These are phyloP conservation scores for Fusarium vanettenii DNA, from an alignment of 2,329 filamentous ascomycete genomes.

Conservation along the genomic window DNA sequence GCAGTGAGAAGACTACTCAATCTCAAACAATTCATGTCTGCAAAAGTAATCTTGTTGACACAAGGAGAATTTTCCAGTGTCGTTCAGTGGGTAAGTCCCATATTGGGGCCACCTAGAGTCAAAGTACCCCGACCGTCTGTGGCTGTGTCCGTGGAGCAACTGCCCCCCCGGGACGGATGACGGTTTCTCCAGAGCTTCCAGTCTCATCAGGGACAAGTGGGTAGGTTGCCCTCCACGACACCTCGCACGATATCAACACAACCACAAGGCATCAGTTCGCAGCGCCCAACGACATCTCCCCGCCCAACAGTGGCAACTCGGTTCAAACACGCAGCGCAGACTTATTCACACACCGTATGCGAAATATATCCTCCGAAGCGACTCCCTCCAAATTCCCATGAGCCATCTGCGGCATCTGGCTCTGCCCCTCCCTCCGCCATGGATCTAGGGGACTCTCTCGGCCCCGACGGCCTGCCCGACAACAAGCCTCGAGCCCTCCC, in stretches of 20 bases:
- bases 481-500: slow-evolving; percentile 70
- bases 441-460: slow-evolving; percentile 67
- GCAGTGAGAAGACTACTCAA: slow-evolving; percentile 27
- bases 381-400: slow-evolving; percentile 44
- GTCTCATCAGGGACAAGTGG: slow-evolving; percentile 39
- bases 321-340: not conserved
- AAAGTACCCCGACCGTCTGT: slow-evolving; percentile 28
- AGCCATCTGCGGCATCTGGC: slow-evolving; percentile 46
- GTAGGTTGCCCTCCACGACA: slow-evolving; percentile 38
- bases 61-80: not conserved
- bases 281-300: slow-evolving; percentile 11
- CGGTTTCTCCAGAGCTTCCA: not conserved
- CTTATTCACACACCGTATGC: not conserved
- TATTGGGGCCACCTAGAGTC: not conserved
- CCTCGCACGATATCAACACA: slow-evolving; percentile 38
- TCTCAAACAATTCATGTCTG: slow-evolving; percentile 31
- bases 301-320: not conserved
- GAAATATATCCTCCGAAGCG: slow-evolving; percentile 3
- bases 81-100: not conserved
- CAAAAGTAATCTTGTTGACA: slow-evolving; percentile 20
- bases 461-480: slow-evolving; percentile 52
- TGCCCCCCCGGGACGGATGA: not conserved
- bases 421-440: slow-evolving; percentile 61
- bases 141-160: slow-evolving; percentile 28
- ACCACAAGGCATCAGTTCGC: slow-evolving; percentile 5